Evolutionary conservation across 108 stramenopile genomes (phyloP).

Genomic region (Nannochloropsis oceanica): DNA sequence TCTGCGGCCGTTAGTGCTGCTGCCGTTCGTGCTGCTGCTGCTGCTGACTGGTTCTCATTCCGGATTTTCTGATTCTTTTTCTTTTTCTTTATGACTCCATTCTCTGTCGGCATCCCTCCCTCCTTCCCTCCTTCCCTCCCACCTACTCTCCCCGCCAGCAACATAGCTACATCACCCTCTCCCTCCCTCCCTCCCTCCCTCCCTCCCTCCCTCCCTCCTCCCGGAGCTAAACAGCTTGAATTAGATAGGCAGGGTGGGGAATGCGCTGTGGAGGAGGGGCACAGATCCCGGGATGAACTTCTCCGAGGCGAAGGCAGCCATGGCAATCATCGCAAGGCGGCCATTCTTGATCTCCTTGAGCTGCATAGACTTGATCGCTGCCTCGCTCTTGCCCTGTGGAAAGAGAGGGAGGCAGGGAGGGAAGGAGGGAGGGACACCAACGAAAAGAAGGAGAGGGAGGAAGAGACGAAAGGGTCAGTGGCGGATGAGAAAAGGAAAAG

Average conservation of each 20-base stretch:
- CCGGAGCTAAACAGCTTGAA: not conserved
- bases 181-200: not conserved
- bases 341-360: constrained; percentile 84
- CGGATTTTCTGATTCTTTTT: not conserved
- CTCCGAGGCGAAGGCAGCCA: constrained; percentile 60
- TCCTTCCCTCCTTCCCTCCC: not conserved
- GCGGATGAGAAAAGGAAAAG: not conserved
- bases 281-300: constrained; percentile 75
- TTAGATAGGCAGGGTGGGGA: not conserved
- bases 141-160: not conserved
- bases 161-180: not conserved
- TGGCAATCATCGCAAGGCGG: constrained; percentile 84
- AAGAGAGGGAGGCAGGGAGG: constrained; percentile 48
- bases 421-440: not conserved
- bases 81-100: too few species aligned
- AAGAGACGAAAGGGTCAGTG: not conserved
- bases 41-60: not conserved
- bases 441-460: not conserved
- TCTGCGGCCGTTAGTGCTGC: not conserved
- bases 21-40: not conserved
- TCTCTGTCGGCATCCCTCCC: too few species aligned
- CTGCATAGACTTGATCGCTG: constrained; percentile 51
- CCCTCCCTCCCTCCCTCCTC: not conserved
- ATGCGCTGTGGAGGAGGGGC: constrained; percentile 39
- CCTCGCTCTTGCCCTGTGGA: constrained; percentile 45